phyloP scores from a whole-genome alignment of 208 protist species.

The Crithidia thermophila region DNA sequence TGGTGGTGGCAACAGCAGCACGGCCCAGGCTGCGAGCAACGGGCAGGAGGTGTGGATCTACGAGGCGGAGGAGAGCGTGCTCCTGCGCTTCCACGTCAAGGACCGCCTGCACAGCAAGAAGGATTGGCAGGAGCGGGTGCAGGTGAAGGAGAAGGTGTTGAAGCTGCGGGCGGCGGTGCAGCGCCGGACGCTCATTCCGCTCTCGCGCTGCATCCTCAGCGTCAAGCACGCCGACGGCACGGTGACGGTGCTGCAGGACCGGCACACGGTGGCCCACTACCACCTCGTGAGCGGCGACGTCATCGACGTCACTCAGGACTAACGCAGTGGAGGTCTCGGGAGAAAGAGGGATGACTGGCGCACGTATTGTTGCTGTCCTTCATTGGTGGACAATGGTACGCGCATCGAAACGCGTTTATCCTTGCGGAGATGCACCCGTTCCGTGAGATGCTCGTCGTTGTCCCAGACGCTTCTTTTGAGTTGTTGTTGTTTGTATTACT shows the following conservation, averaged over 20 bases:
- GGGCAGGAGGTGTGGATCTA: constrained; percentile 66
- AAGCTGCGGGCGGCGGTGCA: constrained; percentile 78
- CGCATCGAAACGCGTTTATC: too few relatives aligned
- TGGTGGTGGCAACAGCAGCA: not conserved
- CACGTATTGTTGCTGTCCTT: too few relatives aligned
- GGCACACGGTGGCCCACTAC: constrained; percentile 80
- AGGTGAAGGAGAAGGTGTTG: constrained; percentile 74
- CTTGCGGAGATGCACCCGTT: too few relatives aligned
- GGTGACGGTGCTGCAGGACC: constrained; percentile 54
- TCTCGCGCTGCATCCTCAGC: constrained; percentile 73
- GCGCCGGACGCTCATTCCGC: constrained; percentile 79
- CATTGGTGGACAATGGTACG: too few relatives aligned
- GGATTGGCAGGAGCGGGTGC: constrained; percentile 69
- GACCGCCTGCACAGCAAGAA: constrained; percentile 50
- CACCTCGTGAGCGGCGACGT: constrained; percentile 61
- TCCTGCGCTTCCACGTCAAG: constrained; percentile 51
- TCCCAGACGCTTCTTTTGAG: too few relatives aligned
- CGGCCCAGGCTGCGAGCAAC: not conserved
- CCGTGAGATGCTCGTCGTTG: too few relatives aligned
- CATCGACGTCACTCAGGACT: constrained; percentile 79
- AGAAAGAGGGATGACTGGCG: too few relatives aligned
- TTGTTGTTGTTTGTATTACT: too few relatives aligned
- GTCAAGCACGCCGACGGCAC: constrained; percentile 21
- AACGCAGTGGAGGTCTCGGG: constrained; percentile 19
- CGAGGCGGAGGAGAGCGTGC: constrained; percentile 62